These are phyloP conservation scores for Geranium rotundifolium DNA, from an alignment of 345 rosid species.

Conservation along the genomic window DNA sequence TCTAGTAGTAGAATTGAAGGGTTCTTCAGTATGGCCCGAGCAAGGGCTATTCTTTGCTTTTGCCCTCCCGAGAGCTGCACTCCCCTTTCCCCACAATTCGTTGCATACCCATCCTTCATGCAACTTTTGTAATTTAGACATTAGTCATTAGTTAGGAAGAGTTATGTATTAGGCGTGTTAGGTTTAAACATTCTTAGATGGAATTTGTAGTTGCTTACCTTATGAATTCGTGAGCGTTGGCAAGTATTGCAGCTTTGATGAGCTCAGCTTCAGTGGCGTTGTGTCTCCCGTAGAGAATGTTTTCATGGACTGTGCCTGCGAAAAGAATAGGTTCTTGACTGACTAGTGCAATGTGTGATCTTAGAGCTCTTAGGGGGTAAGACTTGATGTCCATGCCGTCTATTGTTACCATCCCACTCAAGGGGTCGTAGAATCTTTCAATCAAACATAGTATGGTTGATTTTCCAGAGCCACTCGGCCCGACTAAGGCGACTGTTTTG, in stretches of 20 bases:
- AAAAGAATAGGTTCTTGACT: conserved; percentile 40
- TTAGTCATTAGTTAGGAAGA: no score
- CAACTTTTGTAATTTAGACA: conserved; percentile 7
- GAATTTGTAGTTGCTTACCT: conserved; percentile 10
- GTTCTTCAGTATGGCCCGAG: conserved; percentile 29
- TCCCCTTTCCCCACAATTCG: conserved; percentile 32
- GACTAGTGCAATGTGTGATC: conserved; percentile 37
- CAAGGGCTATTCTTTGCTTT: conserved; percentile 36
- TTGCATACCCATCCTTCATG: conserved; percentile 23
- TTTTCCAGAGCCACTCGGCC: conserved; percentile 46
- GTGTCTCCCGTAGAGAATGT: conserved; percentile 20
- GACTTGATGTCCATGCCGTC: conserved; percentile 29
- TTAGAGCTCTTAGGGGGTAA: conserved; percentile 27
- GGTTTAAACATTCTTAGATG: no score
- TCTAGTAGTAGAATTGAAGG: conserved; percentile 26
- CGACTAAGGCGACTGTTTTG: conserved; percentile 29
- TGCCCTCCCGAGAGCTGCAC: conserved; percentile 37
- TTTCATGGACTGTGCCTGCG: conserved; percentile 25
- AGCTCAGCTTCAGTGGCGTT: conserved; percentile 25
- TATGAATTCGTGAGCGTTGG: conserved; percentile 33
- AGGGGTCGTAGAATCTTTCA: conserved; percentile 40
- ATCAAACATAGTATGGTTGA: conserved; percentile 32
- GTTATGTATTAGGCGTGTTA: no score
- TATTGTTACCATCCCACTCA: conserved; percentile 18
- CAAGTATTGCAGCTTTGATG: conserved; percentile 20